Conservation (phyloP, 371 early-diverging fungal species). For the Amoeboaphelidium occidentale region DNA sequence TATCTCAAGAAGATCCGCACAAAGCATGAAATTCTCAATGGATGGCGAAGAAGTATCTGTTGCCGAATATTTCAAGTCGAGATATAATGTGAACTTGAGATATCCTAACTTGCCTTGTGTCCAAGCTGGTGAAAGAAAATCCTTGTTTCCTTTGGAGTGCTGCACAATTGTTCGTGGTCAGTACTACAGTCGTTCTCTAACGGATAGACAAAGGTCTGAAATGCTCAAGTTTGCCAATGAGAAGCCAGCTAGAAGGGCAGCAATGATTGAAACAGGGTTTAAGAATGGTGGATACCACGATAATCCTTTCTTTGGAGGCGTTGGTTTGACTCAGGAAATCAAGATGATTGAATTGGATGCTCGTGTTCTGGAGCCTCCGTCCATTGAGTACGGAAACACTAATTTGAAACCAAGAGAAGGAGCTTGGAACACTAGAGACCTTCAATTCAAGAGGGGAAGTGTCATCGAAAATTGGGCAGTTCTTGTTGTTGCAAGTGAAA, state of each 20-base stretch:
- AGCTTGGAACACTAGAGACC: constrained; percentile 73
- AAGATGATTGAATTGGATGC: constrained; percentile 33
- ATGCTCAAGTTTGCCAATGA: constrained; percentile 73
- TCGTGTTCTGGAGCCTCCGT: constrained; percentile 48
- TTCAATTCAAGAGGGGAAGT: constrained; percentile 46
- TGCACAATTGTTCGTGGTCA: constrained; percentile 58
- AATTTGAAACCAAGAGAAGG: constrained; percentile 45
- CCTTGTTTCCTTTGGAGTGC: constrained; percentile 55
- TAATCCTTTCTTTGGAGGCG: background rate
- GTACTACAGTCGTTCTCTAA: constrained; percentile 37
- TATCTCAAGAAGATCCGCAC: constrained; percentile 32
- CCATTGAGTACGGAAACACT: constrained; percentile 45
- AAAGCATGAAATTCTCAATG: constrained; percentile 30
- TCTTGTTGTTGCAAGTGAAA: constrained; percentile 24
- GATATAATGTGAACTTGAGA: constrained; percentile 33
- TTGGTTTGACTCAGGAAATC: constrained; percentile 7
- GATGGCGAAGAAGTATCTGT: constrained; percentile 26
- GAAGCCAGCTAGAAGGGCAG: background rate
- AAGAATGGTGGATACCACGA: background rate
- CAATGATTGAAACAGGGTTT: background rate
- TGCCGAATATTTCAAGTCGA: constrained; percentile 36
- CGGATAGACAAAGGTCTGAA: constrained; percentile 45
- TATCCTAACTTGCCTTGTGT: constrained; percentile 65
- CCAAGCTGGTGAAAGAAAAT: constrained; percentile 18
- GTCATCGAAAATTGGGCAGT: constrained; percentile 61